Percentiles rank a stretch among this genome's conserved stretches.
Evolutionary conservation across 257 asterid species (phyloP).

Genomic region (Eucommia ulmoides): DNA sequence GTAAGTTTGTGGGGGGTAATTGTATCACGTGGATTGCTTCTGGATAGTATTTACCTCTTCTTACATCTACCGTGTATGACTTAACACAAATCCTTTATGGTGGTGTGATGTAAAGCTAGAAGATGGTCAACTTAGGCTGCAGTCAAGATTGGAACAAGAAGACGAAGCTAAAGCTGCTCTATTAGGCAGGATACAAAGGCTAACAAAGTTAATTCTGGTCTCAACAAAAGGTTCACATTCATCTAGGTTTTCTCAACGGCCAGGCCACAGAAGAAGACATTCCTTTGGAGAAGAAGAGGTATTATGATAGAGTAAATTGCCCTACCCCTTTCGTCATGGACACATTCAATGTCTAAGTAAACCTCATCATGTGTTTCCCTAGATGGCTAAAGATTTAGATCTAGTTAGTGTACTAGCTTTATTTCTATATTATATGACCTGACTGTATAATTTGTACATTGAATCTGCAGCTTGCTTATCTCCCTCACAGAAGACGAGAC

Average conservation of each 20-base stretch:
- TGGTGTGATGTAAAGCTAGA: constrained; percentile 65
- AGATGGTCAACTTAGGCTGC: constrained; percentile 97
- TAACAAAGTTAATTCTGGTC: constrained; percentile 89
- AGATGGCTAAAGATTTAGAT: background rate
- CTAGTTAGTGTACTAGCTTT: background rate
- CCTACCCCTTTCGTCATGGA: too few species aligned
- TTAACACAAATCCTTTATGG: constrained; percentile 13
- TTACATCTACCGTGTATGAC: too few species aligned
- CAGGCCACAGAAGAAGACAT: constrained; percentile 81
- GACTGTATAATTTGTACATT: constrained; percentile 1
- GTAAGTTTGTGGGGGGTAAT: too few species aligned
- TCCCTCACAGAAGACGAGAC: constrained; percentile 97
- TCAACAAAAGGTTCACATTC: constrained; percentile 81
- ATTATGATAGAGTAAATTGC: background rate
- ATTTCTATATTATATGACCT: background rate
- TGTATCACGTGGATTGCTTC: too few species aligned
- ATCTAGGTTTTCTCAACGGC: constrained; percentile 61
- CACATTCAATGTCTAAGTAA: too few species aligned
- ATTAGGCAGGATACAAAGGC: constrained; percentile 90
- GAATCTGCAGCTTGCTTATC: constrained; percentile 81
- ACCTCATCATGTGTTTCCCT: background rate
- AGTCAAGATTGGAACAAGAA: constrained; percentile 97
- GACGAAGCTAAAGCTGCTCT: constrained; percentile 99
- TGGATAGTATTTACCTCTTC: too few species aligned
- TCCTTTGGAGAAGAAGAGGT: constrained; percentile 99